Evolutionary conservation across 306 rosid genomes (phyloP).

Genomic region (Trifolium dubium): DNA sequence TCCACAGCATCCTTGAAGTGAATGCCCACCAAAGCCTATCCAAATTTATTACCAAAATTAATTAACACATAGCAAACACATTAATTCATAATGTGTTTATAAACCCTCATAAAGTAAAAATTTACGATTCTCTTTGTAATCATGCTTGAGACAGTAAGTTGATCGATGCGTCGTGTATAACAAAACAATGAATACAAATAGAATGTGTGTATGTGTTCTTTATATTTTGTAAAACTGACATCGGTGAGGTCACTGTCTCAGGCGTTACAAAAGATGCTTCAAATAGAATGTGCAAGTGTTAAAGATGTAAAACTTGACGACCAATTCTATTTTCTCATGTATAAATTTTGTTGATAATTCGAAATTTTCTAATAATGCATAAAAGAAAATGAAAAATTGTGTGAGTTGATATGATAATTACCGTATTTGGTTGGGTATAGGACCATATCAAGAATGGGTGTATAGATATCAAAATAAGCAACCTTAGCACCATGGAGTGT

Average conservation of each 20-base stretch:
- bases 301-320: background rate
- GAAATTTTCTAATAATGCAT: background rate
- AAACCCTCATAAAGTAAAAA: too few species aligned
- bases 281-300: too few species aligned
- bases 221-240: too few species aligned
- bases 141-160: too few species aligned
- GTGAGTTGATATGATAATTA: background rate
- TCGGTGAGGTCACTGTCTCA: too few species aligned
- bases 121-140: too few species aligned
- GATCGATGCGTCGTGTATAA: too few species aligned
- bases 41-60: conserved; percentile 8
- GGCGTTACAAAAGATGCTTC: too few species aligned
- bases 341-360: background rate
- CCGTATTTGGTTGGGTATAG: conserved; percentile 47
- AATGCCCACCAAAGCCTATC: conserved; percentile 42
- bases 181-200: too few species aligned
- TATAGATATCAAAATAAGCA: conserved; percentile 46
- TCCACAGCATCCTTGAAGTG: conserved; percentile 58
- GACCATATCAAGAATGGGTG: conserved; percentile 49
- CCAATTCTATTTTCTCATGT: background rate
- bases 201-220: background rate
- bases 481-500: conserved; percentile 40
- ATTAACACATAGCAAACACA: background rate
- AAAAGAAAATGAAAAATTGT: background rate
- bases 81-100: background rate